Evolutionary conservation across 352 stramenopile species (phyloP).

Genomic region (Phytophthora fragariae): DNA sequence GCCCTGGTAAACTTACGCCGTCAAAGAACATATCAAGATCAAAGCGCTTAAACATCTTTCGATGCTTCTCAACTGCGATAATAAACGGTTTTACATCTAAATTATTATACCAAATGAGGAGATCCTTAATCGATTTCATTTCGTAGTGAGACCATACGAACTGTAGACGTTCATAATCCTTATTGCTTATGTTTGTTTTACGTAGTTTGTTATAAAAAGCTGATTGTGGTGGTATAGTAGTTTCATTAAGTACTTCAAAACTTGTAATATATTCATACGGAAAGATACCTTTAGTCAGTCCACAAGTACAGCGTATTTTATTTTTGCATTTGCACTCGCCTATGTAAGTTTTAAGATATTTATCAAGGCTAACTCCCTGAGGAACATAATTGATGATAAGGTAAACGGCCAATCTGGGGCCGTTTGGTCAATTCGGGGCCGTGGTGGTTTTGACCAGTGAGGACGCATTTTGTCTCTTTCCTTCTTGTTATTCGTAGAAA

Average conservation of each 20-base stretch:
- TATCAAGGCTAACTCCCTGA: background rate
- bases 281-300: conserved; percentile 2
- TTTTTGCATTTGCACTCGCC: conserved; percentile 40
- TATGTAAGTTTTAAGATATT: conserved; percentile 37
- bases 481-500: too few relatives aligned
- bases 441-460: too few relatives aligned
- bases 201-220: conserved; percentile 32
- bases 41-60: background rate
- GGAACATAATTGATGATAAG: background rate
- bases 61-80: background rate
- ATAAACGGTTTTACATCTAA: too few relatives aligned
- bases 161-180: background rate
- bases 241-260: conserved; percentile 36
- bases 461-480: too few relatives aligned
- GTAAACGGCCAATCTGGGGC: too few relatives aligned
- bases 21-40: background rate
- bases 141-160: background rate
- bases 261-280: conserved; percentile 43
- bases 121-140: background rate
- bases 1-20: background rate
- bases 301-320: conserved; percentile 40
- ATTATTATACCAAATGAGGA: background rate
- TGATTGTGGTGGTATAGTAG: conserved; percentile 22
- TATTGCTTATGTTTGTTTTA: background rate
- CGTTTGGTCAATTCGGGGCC: too few relatives aligned